Evolutionary conservation across 192 early-diverging fungal genomes (phyloP), one percentile per base, ranked within the genome.

Genomic region (Irineochytrium annulatum): DNA sequence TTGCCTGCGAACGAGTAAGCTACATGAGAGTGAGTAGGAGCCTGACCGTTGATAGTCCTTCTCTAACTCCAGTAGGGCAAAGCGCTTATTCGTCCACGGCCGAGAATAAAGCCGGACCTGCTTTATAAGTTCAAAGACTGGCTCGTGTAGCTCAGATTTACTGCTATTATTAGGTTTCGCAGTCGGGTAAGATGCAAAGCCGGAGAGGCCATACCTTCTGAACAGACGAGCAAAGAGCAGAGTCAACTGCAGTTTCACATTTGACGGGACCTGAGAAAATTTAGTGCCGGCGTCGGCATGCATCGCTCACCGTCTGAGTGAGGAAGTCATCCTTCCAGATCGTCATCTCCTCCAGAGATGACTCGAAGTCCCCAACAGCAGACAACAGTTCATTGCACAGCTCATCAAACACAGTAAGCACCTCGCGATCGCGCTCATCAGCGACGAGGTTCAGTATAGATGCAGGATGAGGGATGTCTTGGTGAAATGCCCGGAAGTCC

Each of bases 81-180:
- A 34, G 19, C 63, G 41, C 34, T 76, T 78, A 32, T 71, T 60
- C 16, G 58, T 53, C 80, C 80, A 82, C 3, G 76, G 69, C 20
- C 72, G 60, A 17, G 74, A 76, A 54, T 75, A 82, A 16, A 79
- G 28, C 8, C 70, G 58, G 3, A 79, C 80, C 63, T 77, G 71
- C 43, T 79, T 76, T 28, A 82, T 66, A 49, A 82, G 41, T 53
- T 82, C 80, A 63, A 82, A 82, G 59, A 79, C 31, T 0, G 80
- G 80, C 54, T 82, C 73, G 43, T 82, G 80, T 39, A 82, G 52
- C 19, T 80, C 73, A n/a, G 73, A 74, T 65, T 82, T 82, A 46
- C 79, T 78, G 32, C 3, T 19, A 0, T 17, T 5, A 55, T 41
- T 68, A 24, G 22, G 14, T 62, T 34, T 32, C 8, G 34, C 4